Conservation (phyloP, 192 early-diverging fungal genomes). For the Coemansia sp. region DNA sequence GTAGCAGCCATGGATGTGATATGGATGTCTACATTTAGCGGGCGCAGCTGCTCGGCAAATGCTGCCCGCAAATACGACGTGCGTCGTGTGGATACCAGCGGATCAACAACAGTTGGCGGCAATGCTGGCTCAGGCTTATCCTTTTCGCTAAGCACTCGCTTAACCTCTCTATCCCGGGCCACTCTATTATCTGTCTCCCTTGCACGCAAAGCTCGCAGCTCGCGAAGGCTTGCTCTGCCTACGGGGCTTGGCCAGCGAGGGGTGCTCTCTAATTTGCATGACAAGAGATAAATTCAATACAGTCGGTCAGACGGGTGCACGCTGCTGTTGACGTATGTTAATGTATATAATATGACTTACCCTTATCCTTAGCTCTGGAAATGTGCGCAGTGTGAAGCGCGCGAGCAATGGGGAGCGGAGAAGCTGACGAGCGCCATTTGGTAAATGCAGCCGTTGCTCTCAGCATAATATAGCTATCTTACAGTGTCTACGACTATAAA, state of each 20-base stretch:
- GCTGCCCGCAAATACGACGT: conserved; percentile 12
- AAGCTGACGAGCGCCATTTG: conserved; percentile 5
- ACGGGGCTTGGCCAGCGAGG: conserved; percentile 10
- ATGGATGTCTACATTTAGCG: conserved; percentile 12
- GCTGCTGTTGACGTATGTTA: not conserved
- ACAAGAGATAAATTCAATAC: too few species aligned
- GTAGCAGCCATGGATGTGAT: not conserved
- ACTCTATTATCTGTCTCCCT: conserved; percentile 23
- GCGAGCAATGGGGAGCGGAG: not conserved
- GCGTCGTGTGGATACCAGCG: not conserved
- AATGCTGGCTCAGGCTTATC: not conserved
- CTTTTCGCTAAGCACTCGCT: conserved; percentile 22
- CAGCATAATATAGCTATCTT: conserved; percentile 1
- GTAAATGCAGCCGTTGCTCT: conserved; percentile 6
- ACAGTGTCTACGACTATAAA: not conserved
- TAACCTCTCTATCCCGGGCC: conserved; percentile 19
- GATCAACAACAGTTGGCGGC: not conserved
- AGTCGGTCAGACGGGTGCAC: too few species aligned
- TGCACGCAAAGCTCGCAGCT: conserved; percentile 10
- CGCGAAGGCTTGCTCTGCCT: conserved; percentile 13
- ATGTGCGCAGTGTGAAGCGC: not conserved
- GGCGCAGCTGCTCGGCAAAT: conserved; percentile 41
- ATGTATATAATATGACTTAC: not conserved
- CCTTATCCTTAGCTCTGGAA: not conserved
- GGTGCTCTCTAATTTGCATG: not conserved